phyloP scores from a whole-genome alignment of 257 asterid species.

The Phtheirospermum japonicum region DNA sequence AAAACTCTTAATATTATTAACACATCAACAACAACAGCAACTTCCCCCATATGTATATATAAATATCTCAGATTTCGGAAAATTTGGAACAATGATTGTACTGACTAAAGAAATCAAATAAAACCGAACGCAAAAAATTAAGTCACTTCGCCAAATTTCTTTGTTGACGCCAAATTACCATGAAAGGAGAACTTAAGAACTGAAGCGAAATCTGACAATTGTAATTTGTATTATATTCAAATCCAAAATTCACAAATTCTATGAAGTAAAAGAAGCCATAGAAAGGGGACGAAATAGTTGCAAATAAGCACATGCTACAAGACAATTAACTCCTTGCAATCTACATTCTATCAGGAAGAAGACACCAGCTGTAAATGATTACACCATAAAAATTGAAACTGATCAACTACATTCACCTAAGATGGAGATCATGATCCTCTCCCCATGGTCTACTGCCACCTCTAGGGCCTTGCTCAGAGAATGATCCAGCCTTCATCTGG shows the following conservation, averaged over 20 bases:
- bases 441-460: slow-evolving; percentile 76
- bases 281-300: background rate
- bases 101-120: too few species aligned
- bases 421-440: slow-evolving; percentile 73
- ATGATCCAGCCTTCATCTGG: slow-evolving; percentile 59
- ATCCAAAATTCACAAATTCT: slow-evolving; percentile 20
- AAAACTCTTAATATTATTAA: slow-evolving; percentile 5
- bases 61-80: slow-evolving; percentile 1
- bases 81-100: background rate
- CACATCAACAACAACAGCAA: slow-evolving; percentile 3
- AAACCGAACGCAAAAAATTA: too few species aligned
- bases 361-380: slow-evolving; percentile 23
- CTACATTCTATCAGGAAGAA: slow-evolving; percentile 20
- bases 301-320: slow-evolving; percentile 4
- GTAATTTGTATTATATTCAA: background rate
- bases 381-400: slow-evolving; percentile 20
- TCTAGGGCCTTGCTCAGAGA: slow-evolving; percentile 46
- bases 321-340: slow-evolving; percentile 14
- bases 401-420: slow-evolving; percentile 58
- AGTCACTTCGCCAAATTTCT: slow-evolving; percentile 10
- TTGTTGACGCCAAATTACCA: slow-evolving; percentile 12
- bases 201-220: slow-evolving; percentile 9
- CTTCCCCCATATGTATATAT: too few species aligned
- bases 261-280: slow-evolving; percentile 2
- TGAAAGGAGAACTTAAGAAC: slow-evolving; percentile 8